Percentiles rank a stretch among this genome's conserved stretches.
phyloP scores from a whole-genome alignment of 2,329 filamentous ascomycete species.

The Incumbomyces lentus region DNA sequence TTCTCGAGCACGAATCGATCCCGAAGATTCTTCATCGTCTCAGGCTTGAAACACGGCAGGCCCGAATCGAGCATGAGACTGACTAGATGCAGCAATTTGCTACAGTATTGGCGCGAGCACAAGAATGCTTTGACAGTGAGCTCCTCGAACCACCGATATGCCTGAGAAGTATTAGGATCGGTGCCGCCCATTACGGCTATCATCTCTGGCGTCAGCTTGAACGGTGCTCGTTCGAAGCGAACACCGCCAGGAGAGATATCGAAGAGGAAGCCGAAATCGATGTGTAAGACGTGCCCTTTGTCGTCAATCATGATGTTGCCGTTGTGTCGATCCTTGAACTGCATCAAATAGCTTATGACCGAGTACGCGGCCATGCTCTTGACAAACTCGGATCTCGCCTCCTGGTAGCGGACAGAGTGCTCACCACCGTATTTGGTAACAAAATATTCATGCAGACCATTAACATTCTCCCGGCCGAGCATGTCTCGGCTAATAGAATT shows the following conservation, averaged over 20 bases:
- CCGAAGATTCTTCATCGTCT: slow-evolving; percentile 83
- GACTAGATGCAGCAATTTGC: slow-evolving; percentile 83
- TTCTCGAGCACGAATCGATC: slow-evolving; percentile 89
- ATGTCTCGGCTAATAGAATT: slow-evolving; percentile 98
- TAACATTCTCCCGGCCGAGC: slow-evolving; percentile 95
- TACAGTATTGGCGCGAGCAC: slow-evolving; percentile 71
- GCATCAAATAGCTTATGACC: slow-evolving; percentile 88
- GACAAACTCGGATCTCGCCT: slow-evolving; percentile 92
- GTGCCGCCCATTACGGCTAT: slow-evolving; percentile 87
- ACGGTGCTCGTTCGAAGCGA: slow-evolving; percentile 93
- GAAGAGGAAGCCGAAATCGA: slow-evolving; percentile 99
- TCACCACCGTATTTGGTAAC: slow-evolving; percentile 94
- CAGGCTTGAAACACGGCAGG: slow-evolving; percentile 93
- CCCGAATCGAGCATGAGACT: slow-evolving; percentile 93
- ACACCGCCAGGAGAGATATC: slow-evolving; percentile 96
- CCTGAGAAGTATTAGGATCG: slow-evolving; percentile 59
- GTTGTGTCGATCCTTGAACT: slow-evolving; percentile 99
- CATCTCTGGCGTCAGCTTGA: slow-evolving; percentile 97
- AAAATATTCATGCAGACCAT: slow-evolving; percentile 97
- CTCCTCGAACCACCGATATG: slow-evolving; percentile 94
- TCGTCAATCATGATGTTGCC: slow-evolving; percentile 99
- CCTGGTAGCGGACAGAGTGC: slow-evolving; percentile 87
- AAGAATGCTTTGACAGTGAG: slow-evolving; percentile 93
- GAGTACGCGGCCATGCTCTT: slow-evolving; percentile 99
- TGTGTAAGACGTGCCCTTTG: slow-evolving; percentile 91